Evolutionary conservation across 257 asterid genomes (phyloP).

Genomic region (Lycium ferocissimum): DNA sequence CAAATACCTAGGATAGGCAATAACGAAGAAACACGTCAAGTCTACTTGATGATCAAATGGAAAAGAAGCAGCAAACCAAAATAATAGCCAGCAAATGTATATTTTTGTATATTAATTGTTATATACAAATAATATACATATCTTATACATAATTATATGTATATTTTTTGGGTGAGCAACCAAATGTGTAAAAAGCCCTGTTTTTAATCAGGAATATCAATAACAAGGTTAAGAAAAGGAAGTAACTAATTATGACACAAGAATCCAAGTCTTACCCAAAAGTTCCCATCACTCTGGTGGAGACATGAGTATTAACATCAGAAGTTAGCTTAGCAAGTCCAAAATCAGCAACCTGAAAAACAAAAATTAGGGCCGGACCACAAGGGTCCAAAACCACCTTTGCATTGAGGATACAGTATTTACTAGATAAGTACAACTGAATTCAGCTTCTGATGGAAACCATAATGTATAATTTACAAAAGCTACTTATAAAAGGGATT

Average conservation of each 20-base stretch:
- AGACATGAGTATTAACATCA: slow-evolving; percentile 81
- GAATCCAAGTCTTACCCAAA: slow-evolving; percentile 63
- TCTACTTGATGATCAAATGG: slow-evolving; percentile 4
- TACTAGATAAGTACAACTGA: background rate
- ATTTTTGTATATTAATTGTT: too few species aligned
- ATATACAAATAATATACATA: too few species aligned
- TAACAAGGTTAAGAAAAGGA: too few species aligned
- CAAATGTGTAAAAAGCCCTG: too few species aligned
- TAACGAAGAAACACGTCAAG: background rate
- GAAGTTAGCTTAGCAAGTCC: slow-evolving; percentile 83
- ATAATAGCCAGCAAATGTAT: too few species aligned
- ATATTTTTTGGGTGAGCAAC: too few species aligned
- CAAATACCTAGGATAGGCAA: slow-evolving; percentile 62
- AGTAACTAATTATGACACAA: background rate
- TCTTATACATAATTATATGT: too few species aligned
- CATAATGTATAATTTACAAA: too few species aligned
- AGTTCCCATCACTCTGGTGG: slow-evolving; percentile 97
- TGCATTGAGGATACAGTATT: slow-evolving; percentile 25
- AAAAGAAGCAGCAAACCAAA: background rate
- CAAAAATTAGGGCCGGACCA: background rate
- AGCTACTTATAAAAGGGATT: too few species aligned
- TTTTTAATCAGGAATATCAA: too few species aligned
- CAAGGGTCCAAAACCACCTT: too few species aligned
- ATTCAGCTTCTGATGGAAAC: background rate
- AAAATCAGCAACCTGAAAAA: slow-evolving; percentile 92